Conservation (phyloP, 768 basidiomycete species). For the Mycena belliarum region DNA sequence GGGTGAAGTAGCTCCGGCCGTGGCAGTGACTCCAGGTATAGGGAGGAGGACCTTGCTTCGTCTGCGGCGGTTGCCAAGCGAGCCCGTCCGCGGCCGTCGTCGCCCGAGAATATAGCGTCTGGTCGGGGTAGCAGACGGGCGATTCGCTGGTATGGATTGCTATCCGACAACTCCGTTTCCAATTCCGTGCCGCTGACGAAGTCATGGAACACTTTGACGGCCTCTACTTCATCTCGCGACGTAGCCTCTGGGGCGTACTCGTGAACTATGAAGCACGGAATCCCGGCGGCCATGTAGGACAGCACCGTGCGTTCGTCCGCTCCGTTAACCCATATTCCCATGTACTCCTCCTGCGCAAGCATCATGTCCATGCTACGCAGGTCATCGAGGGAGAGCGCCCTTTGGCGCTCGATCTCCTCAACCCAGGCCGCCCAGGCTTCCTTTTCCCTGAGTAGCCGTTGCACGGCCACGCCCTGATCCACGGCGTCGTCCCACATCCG, state of each 20-base stretch:
- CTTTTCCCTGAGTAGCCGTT: background rate
- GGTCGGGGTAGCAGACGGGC: too few species aligned
- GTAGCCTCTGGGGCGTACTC: background rate
- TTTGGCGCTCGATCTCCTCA: background rate
- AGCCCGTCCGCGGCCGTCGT: too few species aligned
- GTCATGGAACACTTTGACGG: background rate
- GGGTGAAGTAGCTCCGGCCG: too few species aligned
- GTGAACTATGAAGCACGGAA: constrained; percentile 4
- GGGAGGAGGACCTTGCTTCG: too few species aligned
- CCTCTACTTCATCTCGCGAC: too few species aligned
- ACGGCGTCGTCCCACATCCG: background rate
- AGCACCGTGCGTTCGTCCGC: background rate
- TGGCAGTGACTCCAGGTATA: too few species aligned
- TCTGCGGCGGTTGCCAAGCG: too few species aligned
- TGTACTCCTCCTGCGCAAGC: background rate
- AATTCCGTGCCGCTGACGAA: background rate
- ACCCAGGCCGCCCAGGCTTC: background rate
- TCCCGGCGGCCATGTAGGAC: background rate
- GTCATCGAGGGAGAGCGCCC: too few species aligned
- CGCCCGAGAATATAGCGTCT: too few species aligned
- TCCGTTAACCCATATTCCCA: background rate
- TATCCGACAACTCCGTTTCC: too few species aligned
- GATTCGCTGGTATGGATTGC: too few species aligned
- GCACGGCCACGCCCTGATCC: background rate
- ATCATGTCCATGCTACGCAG: background rate